These are phyloP conservation scores for Phyllosticta citrichinensis DNA, from an alignment of 2,329 filamentous ascomycete species.

Conservation along the genomic window DNA sequence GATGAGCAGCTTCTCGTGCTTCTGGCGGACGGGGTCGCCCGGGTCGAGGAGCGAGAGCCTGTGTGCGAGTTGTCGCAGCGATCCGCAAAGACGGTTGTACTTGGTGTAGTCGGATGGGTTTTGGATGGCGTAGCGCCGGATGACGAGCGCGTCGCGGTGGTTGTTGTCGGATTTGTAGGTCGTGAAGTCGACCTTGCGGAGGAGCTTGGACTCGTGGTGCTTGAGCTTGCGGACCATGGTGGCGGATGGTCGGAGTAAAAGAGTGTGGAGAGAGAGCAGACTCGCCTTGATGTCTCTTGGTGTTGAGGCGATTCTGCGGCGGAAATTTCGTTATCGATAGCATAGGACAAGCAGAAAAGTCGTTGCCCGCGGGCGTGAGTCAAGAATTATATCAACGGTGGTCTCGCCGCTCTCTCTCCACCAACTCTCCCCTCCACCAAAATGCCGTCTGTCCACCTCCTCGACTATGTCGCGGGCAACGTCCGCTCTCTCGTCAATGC, in stretches of 20 bases:
- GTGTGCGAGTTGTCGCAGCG: slow-evolving; percentile 83
- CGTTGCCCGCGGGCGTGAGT: neutral
- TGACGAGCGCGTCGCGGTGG: slow-evolving; percentile 72
- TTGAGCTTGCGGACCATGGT: slow-evolving; percentile 91
- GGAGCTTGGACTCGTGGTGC: slow-evolving; percentile 91
- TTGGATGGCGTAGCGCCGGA: slow-evolving; percentile 82
- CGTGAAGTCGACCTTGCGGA: slow-evolving; percentile 86
- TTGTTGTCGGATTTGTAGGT: slow-evolving; percentile 82
- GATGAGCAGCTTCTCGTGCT: slow-evolving; percentile 78
- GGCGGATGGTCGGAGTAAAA: neutral
- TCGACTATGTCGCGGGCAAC: slow-evolving; percentile 92
- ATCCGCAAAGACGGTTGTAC: slow-evolving; percentile 41
- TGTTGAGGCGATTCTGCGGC: neutral
- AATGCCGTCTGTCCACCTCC: slow-evolving; percentile 71
- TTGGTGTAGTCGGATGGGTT: slow-evolving; percentile 73
- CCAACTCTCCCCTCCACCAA: neutral
- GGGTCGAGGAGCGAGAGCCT: slow-evolving; percentile 72
- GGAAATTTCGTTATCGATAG: neutral
- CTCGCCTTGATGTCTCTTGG: neutral
- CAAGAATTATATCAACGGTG: neutral
- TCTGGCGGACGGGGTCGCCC: slow-evolving; percentile 65
- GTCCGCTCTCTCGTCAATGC: slow-evolving; percentile 93
- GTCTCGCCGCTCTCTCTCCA: neutral
- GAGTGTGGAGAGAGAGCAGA: neutral
- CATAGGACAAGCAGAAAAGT: neutral